Evolutionary conservation across 73 alveolate species (phyloP).

Genomic region (Paramecium pentaurelia): DNA sequence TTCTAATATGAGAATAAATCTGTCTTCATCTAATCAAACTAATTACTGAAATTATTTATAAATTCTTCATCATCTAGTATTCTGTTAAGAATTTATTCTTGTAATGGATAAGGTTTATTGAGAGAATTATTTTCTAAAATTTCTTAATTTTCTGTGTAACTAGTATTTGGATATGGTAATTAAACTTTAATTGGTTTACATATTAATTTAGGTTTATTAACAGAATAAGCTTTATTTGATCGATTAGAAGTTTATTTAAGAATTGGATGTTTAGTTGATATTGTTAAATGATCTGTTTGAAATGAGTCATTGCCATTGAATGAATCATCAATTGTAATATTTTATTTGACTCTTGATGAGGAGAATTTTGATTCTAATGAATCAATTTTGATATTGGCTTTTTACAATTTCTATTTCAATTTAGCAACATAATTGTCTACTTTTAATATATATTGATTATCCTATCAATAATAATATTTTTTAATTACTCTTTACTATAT

Average conservation of each 20-base stretch:
- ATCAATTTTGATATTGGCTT: not conserved
- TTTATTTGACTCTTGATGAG: not conserved
- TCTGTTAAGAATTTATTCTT: slow-evolving; percentile 38
- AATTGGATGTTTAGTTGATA: not conserved
- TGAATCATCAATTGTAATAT: not conserved
- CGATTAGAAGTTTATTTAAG: not conserved
- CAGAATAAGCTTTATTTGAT: not conserved
- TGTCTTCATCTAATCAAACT: not conserved
- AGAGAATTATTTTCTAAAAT: not conserved
- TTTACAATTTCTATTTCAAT: not conserved
- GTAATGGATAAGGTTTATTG: not conserved
- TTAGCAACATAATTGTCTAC: not conserved
- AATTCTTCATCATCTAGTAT: slow-evolving; percentile 29
- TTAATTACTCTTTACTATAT: not conserved
- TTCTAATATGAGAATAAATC: not conserved
- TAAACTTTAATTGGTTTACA: not conserved
- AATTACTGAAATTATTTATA: not conserved
- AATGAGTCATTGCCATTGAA: not conserved
- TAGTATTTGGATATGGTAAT: not conserved
- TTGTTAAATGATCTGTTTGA: not conserved
- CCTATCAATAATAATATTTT: not conserved
- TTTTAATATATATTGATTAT: not conserved
- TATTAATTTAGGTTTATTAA: not conserved
- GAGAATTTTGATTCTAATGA: not conserved
- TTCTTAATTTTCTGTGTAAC: not conserved